Conservation (phyloP, 2,329 filamentous ascomycete genomes). For the Arthrobotrys megalospora region DNA sequence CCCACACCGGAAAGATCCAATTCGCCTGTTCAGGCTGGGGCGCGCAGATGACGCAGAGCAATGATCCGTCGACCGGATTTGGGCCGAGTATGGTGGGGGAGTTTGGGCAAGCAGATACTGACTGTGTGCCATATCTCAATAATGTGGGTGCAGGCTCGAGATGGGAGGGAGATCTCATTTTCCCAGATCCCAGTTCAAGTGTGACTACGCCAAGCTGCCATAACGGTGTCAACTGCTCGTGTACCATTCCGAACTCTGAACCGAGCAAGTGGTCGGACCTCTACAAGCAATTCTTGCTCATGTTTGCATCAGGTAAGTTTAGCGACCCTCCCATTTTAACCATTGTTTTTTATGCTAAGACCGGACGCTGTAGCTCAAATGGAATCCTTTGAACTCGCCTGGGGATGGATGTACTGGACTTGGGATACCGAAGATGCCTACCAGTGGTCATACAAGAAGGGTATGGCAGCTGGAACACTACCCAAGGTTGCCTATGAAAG, state of each 20-base stretch:
- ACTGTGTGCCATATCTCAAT: conserved; percentile 89
- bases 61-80: conserved; percentile 83
- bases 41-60: conserved; percentile 79
- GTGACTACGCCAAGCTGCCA: conserved; percentile 83
- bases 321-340: neutral
- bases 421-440: conserved; percentile 89
- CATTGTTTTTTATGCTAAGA: conserved; percentile 7
- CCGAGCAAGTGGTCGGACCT: conserved; percentile 76
- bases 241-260: conserved; percentile 81
- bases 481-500: conserved; percentile 81
- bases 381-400: conserved; percentile 90
- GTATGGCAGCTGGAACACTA: conserved; percentile 82
- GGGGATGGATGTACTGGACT: conserved; percentile 99
- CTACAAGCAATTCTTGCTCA: conserved; percentile 88
- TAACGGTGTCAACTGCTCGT: conserved; percentile 77
- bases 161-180: conserved; percentile 89
- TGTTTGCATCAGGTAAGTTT: conserved; percentile 79
- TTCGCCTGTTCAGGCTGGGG: conserved; percentile 93
- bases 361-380: conserved; percentile 78
- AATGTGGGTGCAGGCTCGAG: conserved; percentile 86
- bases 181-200: conserved; percentile 74
- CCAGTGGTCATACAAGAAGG: conserved; percentile 94
- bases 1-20: conserved; percentile 85
- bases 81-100: conserved; percentile 95
- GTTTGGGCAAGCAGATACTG: conserved; percentile 97